Base-by-base conservation (phyloP, 345 rosid species). In the Kandelia obovata region DNA sequence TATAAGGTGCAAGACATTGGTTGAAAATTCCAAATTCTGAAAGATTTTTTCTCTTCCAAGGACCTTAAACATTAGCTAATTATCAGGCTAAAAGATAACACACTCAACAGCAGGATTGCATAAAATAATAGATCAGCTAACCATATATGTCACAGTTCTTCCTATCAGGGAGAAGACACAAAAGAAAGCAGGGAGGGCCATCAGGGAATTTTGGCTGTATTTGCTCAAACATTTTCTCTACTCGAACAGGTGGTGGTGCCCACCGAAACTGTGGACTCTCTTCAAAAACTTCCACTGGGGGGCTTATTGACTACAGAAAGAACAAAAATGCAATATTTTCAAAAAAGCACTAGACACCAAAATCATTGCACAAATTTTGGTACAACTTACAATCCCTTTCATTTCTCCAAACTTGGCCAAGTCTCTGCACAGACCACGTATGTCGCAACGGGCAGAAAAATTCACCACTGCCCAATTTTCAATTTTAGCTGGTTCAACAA, bases 361-460 rank as follows among this genome's bases (percentile, higher is more conserved):
- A 65, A 51, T 27, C 13, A 66, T 5, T 17, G 37, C 19, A 43
- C 25, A 63, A 31, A 47, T n/a, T 11, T 13, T 6, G 19, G 30
- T 20, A 28, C 34, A 58, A 75, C 79, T 65, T 67, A 79, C 82
- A 53, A 79, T 79, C 69, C 82, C 82, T 64, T 79, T 79, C 71
- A 67, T 68, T 66, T 68, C 73, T 32, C 58, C 79, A 56, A 66
- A 58, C 64, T 49, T 71, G 34, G 49, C 26, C 64, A 79, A 58
- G 43, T 68, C 73, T 64, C 61, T 64, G 25, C 62, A 64, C 7
- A 79, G 49, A 61, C 23, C 5, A 1, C 53, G 47, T 13, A 65
- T 32, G 25, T 79, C 79, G 65, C 71, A 75, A 0, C 66, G 71
- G 15, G 75, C 79, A 21, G 71, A 64, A 60, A 75, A 75, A 65